These are phyloP conservation scores for Osmanthus fragrans DNA, from an alignment of 257 asterid species.

Conservation along the genomic window DNA sequence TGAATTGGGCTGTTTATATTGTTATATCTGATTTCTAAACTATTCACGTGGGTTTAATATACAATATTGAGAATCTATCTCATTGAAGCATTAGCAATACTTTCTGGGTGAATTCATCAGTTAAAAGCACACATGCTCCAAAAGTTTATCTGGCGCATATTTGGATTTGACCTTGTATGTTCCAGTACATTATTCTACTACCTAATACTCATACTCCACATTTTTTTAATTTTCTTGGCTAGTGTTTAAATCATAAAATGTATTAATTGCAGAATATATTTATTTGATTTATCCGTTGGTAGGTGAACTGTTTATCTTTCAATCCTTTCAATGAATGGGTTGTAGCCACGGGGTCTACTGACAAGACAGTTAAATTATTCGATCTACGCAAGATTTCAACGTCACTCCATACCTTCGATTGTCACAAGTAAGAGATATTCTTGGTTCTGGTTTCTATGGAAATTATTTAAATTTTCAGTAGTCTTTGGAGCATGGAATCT, in stretches of 20 bases:
- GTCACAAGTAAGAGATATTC: slow-evolving; percentile 41
- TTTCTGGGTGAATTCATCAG: not conserved
- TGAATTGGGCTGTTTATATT: not conserved
- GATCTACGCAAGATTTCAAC: slow-evolving; percentile 47
- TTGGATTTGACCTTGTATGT: not conserved
- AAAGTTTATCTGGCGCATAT: too few relatives aligned
- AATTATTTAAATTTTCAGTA: not conserved
- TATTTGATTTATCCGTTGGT: not conserved
- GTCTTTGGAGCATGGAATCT: not conserved
- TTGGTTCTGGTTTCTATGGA: slow-evolving; percentile 1
- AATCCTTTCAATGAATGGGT: slow-evolving; percentile 61
- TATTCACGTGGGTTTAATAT: not conserved
- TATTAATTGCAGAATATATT: not conserved
- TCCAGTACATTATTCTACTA: not conserved
- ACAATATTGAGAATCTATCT: not conserved
- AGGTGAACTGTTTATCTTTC: slow-evolving; percentile 61
- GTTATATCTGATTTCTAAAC: not conserved
- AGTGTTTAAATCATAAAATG: not conserved
- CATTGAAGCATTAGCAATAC: not conserved
- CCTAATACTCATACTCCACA: not conserved
- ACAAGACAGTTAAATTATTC: slow-evolving; percentile 62
- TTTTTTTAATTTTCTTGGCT: not conserved
- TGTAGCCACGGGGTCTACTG: slow-evolving; percentile 74
- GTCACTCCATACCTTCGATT: slow-evolving; percentile 47
- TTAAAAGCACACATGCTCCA: not conserved